Evolutionary conservation across 140 eudicot genomes (phyloP).

Genomic region (Anethum foeniculum): DNA sequence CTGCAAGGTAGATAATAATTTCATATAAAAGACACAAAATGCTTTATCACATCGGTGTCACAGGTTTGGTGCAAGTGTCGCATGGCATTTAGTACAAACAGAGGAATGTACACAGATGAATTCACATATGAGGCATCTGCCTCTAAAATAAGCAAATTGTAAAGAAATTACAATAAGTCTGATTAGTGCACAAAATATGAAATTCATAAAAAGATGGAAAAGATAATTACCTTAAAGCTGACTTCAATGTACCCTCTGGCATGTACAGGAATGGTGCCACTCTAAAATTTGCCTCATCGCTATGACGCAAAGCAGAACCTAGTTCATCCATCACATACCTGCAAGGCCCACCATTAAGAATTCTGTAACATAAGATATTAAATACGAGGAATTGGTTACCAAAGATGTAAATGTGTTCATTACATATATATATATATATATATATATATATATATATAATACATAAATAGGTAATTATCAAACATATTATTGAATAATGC

Average conservation of each 20-base stretch:
- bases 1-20: background rate
- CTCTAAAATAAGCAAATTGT: background rate
- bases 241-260: slow-evolving; percentile 87
- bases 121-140: background rate
- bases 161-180: background rate
- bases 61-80: background rate
- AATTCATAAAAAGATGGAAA: background rate
- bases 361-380: background rate
- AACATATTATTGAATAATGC: too few relatives aligned
- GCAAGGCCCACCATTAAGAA: slow-evolving; percentile 19
- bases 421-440: too few relatives aligned
- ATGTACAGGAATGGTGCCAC: slow-evolving; percentile 87
- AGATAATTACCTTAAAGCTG: slow-evolving; percentile 69
- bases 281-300: slow-evolving; percentile 84
- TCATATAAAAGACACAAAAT: background rate
- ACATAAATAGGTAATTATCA: too few relatives aligned
- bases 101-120: background rate
- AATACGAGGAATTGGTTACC: background rate
- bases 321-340: slow-evolving; percentile 99
- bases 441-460: too few relatives aligned
- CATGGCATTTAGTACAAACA: background rate
- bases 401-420: background rate
- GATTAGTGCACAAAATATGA: background rate
- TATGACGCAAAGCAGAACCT: slow-evolving; percentile 93
- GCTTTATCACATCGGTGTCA: background rate